Conservation (phyloP, 176 grass and related monocot genomes). For the Phragmites australis region DNA sequence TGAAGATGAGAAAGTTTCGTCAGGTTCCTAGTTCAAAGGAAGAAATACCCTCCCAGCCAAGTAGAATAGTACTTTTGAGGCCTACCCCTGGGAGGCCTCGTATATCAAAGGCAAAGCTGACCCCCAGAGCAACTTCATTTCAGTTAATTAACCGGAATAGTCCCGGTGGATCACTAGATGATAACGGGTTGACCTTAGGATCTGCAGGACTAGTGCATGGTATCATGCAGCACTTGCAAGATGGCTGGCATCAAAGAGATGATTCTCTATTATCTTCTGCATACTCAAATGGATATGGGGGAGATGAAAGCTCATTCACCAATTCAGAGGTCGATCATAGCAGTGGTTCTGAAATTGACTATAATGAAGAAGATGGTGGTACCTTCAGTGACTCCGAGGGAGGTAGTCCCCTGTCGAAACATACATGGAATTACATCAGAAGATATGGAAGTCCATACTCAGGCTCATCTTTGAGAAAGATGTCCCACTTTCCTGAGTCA, state of each 20-base stretch:
- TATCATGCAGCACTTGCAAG: conserved; percentile 20
- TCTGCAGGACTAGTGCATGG: conserved; percentile 29
- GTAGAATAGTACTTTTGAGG: conserved; percentile 85
- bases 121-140: conserved; percentile 27
- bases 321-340: conserved; percentile 60
- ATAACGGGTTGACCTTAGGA: conserved; percentile 18
- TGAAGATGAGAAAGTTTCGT: conserved; percentile 29
- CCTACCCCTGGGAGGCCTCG: conserved; percentile 58
- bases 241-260: conserved; percentile 51
- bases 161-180: conserved; percentile 16
- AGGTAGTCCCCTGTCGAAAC: conserved; percentile 50
- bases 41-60: conserved; percentile 55
- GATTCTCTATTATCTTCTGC: conserved; percentile 74
- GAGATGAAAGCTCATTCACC: conserved; percentile 80
- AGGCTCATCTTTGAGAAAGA: conserved; percentile 56
- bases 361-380: conserved; percentile 52
- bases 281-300: conserved; percentile 74
- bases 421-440: conserved; percentile 61
- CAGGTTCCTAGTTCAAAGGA: conserved; percentile 39
- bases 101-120: conserved; percentile 44
- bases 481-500: conserved; percentile 65
- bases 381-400: conserved; percentile 56
- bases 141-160: conserved; percentile 31
- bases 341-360: conserved; percentile 39
- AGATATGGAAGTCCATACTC: conserved; percentile 54